Base-by-base conservation (phyloP, 208 protist species). In the Acanthamoeba polyphaga region DNA sequence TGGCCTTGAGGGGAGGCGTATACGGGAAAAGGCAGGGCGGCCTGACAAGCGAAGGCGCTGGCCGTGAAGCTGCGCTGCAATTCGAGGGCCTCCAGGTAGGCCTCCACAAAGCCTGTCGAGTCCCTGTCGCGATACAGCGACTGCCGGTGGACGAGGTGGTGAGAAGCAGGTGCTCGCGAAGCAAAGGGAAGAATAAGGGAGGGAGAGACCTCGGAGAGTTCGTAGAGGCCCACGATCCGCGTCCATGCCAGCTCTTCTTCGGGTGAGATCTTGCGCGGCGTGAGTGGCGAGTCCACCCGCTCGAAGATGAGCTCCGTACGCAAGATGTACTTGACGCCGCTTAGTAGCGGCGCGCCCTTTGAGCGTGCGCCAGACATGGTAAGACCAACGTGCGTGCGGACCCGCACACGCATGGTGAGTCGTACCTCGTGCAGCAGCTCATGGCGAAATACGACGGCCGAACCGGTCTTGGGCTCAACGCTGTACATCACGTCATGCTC, bases 271-370 rank as follows among this genome's bases (percentile, higher is more conserved):
- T n/a, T 22, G 55, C 46, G 80, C 7, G 51, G 49, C 15, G 55
- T 64, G 29, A 66, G 55, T 1, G 49, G 27, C 19, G 80, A 66
- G 19, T 89, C 80, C 24, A 89, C 46, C 6, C 80, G 38, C 24
- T 64, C 51, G 29, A 89, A 89, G 29, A 89, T 89, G 46, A 89
- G 51, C 55, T 89, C 80, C 13, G 80, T 89, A 1, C 80, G 80
- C 24, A 89, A n/a, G 19, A 89, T 89, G 29, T 89, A 89, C 55
- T 89, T 89, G 24, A 89, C 80, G 4, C 80, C 80, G n/a, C 34
- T 19, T 27, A 43, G 27, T 15, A 89, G 6, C 2, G 80, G 80
- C 12, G 46, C 80, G 22, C 72, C 72, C 72, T 70, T 32, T 27
- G 38, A 43, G 1, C 38, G 38, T 43, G 58, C 13, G 19, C 13